Evolutionary conservation across 148 eudicot species (phyloP), one percentile per base, ranked within the genome.

Genomic region (Vaccinium myrtillus): DNA sequence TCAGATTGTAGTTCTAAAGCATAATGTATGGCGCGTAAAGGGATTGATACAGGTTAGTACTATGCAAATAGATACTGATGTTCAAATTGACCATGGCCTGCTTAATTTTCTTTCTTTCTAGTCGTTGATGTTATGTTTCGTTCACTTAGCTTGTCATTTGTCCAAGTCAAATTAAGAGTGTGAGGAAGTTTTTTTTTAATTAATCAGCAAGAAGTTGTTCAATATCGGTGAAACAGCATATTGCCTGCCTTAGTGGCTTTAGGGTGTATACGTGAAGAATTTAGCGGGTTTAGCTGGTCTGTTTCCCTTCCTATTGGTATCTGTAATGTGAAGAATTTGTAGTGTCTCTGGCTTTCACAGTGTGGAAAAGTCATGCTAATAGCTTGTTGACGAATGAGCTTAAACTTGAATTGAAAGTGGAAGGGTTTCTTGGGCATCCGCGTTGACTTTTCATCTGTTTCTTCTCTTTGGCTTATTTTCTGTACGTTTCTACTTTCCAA

Each of bases 21-120:
- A 94, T 83, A 94, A 94, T 86, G 94, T 93, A 15, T 94, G 98
- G 98, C 96, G 98, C 30, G 98, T 94, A 32, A 93, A 93, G 88
- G 98, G 98, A 51, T 80, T 94, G 56, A 94, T 94, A 87, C 98
- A 94, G 94, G 98, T 93, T 85, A 25, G 82, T 71, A 81, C 39
- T 43, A 70, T 39, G 82, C 75, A 53, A 43, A 56, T 11, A 39
- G 19, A 53, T 71, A 59, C n/a, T 43, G 55, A 83, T 56, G 12
- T 21, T 73, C 84, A 73, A 83, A 74, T 53, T 51, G 81, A 73
- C n/a, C 32, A 8, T 0, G 14, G 4, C 58, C 19, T n/a, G 19
- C 53, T 39, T 59, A 3, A 5, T 53, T 76, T 59, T 69, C 23
- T 54, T 58, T 36, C 50, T 8, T 58, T n/a, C 79, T 71, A 11